A percentile compares a stretch with the other conserved stretches of the same genome.
Conservation (phyloP, 177 flowering plant genomes). For the Vitis hybrid region DNA sequence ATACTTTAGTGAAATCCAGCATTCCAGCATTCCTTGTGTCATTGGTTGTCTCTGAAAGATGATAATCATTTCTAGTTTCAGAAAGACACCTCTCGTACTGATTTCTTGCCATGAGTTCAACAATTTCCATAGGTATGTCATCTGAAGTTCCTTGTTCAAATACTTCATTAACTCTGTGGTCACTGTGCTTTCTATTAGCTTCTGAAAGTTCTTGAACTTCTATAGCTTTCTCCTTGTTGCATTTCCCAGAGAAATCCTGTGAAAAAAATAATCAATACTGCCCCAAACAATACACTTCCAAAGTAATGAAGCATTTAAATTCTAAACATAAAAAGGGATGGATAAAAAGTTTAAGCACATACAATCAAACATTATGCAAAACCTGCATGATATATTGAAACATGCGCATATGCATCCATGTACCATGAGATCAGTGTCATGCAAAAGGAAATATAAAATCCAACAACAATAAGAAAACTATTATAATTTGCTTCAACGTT, state of each 20-base stretch:
- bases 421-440: too few relatives aligned
- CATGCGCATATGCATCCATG: too few relatives aligned
- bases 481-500: too few relatives aligned
- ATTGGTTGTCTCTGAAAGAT: slow-evolving; percentile 15
- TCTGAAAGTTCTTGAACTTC: slow-evolving; percentile 18
- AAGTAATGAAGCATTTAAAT: not conserved
- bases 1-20: slow-evolving; percentile 21
- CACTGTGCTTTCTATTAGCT: slow-evolving; percentile 15
- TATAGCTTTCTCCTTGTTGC: slow-evolving; percentile 22
- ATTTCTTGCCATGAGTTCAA: slow-evolving; percentile 76
- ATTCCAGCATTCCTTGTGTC: slow-evolving; percentile 16
- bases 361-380: not conserved
- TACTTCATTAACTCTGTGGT: slow-evolving; percentile 20
- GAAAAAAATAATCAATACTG: not conserved
- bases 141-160: slow-evolving; percentile 44
- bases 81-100: slow-evolving; percentile 64
- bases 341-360: not conserved
- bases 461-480: too few relatives aligned
- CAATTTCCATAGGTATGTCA: slow-evolving; percentile 88
- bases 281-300: not conserved
- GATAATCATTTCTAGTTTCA: slow-evolving; percentile 25
- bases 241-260: slow-evolving; percentile 38
- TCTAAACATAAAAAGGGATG: not conserved
- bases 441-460: too few relatives aligned
- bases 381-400: too few relatives aligned